Percentiles rank a stretch among this genome's conserved stretches.
Evolutionary conservation across 345 rosid genomes (phyloP).

Genomic region (Sonneratia caseolaris): DNA sequence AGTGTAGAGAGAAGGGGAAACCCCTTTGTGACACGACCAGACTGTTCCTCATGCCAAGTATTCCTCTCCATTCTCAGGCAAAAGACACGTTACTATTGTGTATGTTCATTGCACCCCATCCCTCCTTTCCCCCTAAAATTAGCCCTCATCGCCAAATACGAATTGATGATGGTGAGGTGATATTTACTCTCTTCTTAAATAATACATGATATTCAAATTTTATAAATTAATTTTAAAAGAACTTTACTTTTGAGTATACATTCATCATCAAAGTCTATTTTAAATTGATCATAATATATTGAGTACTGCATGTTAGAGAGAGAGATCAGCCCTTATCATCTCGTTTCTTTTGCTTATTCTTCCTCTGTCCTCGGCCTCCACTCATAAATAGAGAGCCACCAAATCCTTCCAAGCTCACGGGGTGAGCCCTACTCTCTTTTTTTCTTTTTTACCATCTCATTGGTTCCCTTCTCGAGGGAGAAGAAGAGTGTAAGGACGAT

Average conservation of each 20-base stretch:
- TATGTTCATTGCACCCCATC: background rate
- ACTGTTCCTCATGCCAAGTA: conserved; percentile 38
- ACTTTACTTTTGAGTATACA: no score
- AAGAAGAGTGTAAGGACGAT: background rate
- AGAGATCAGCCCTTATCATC: background rate
- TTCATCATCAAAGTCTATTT: no score
- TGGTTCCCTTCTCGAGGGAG: background rate
- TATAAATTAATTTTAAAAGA: no score
- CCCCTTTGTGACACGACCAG: conserved; percentile 32
- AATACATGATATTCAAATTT: no score
- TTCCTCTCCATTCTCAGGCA: conserved; percentile 9
- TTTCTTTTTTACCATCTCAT: no score
- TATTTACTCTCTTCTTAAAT: no score
- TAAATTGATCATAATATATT: no score
- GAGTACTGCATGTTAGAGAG: no score
- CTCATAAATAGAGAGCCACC: conserved; percentile 7
- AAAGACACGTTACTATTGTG: conserved; percentile 33
- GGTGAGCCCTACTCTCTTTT: no score
- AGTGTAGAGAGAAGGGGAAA: conserved; percentile 16
- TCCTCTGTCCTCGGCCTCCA: background rate
- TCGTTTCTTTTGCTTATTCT: no score
- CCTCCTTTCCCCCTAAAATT: background rate
- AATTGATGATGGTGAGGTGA: no score
- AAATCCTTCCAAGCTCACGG: background rate
- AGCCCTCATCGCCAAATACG: no score